Evolutionary conservation across 2,329 filamentous ascomycete species (phyloP).

Genomic region (Apiospora hydei): DNA sequence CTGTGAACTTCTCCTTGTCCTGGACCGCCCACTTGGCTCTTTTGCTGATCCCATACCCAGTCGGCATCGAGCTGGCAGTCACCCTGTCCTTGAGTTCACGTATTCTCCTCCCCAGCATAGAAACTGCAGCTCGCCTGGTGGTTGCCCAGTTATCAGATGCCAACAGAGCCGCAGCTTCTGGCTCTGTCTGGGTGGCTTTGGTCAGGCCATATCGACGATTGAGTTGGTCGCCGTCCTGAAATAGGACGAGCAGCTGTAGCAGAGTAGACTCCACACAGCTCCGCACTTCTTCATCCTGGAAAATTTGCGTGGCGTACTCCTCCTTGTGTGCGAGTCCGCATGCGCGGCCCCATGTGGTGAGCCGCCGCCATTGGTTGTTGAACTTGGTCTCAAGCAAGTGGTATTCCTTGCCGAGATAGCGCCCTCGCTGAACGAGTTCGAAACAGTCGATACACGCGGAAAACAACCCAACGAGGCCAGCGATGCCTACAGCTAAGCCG

Average conservation of each 20-base stretch:
- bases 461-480: conserved; percentile 11
- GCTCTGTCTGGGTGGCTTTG: background rate
- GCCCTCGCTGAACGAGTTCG: conserved; percentile 24
- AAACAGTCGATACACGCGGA: conserved; percentile 27
- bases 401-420: conserved; percentile 15
- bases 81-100: background rate
- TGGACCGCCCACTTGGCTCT: conserved; percentile 24
- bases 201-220: background rate
- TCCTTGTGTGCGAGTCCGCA: conserved; percentile 3
- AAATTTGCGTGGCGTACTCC: background rate
- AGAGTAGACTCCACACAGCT: background rate
- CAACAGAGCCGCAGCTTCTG: background rate
- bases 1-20: conserved; percentile 25
- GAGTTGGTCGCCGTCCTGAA: background rate
- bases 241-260: background rate
- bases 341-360: conserved; percentile 21
- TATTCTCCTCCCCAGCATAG: background rate
- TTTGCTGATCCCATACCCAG: background rate
- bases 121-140: background rate
- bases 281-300: too few relatives aligned
- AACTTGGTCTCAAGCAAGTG: conserved; percentile 25
- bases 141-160: background rate
- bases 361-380: conserved; percentile 21
- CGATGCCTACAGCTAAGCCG: background rate
- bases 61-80: background rate